phyloP scores from a whole-genome alignment of 2,329 filamentous ascomycete genomes.

The Xenoacremonium recifei region DNA sequence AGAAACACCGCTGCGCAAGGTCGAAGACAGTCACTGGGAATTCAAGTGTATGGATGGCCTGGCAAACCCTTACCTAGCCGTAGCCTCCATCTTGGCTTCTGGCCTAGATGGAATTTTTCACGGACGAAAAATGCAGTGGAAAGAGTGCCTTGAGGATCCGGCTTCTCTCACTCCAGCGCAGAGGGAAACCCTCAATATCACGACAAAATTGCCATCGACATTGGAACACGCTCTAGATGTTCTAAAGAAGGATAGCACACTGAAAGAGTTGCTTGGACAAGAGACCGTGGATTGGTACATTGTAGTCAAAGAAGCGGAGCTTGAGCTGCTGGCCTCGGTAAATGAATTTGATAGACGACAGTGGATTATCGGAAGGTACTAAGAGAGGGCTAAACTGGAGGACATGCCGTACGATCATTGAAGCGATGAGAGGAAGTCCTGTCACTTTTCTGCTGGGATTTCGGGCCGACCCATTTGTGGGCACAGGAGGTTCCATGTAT shows the following conservation, averaged over 20 bases:
- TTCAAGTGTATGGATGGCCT: background rate
- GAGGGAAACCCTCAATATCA: background rate
- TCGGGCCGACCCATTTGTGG: no score
- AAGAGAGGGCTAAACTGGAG: no score
- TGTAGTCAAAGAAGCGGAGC: conserved; percentile 59
- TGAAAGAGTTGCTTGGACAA: background rate
- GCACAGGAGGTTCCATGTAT: no score
- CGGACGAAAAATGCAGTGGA: background rate
- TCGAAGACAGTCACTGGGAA: background rate
- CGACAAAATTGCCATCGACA: background rate
- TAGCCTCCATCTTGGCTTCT: background rate
- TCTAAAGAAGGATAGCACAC: background rate
- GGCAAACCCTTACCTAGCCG: background rate
- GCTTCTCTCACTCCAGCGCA: background rate
- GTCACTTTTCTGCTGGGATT: no score
- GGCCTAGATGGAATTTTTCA: background rate
- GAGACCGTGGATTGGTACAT: conserved; percentile 16
- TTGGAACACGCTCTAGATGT: background rate
- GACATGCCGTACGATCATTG: no score
- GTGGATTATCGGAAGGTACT: no score
- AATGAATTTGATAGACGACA: no score
- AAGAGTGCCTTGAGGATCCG: background rate
- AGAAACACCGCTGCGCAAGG: background rate
- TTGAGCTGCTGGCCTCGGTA: no score
- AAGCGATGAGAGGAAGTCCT: no score